Evolutionary conservation across 192 early-diverging fungal species (phyloP).

Genomic region (Mortierella hygrophila): DNA sequence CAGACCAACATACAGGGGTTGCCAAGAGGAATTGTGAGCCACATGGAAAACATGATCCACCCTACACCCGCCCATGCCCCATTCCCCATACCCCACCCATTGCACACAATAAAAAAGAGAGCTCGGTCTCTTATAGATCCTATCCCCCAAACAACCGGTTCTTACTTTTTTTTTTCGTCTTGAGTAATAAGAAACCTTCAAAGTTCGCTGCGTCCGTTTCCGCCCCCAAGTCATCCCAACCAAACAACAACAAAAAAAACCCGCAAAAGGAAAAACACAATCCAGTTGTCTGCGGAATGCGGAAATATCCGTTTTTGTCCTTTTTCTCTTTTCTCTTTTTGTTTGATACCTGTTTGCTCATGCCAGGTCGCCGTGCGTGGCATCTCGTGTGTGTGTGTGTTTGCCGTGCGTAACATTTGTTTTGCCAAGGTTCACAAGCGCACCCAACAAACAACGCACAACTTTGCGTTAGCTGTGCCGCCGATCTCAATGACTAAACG

Average conservation of each 20-base stretch:
- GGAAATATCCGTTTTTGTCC: conserved; percentile 2
- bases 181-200: neutral
- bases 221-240: neutral
- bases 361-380: too few species aligned
- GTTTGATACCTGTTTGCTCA: too few species aligned
- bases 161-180: neutral
- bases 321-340: neutral
- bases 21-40: neutral
- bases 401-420: neutral
- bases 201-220: neutral
- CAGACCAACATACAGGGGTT: neutral
- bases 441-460: neutral
- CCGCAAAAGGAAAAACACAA: conserved; percentile 16
- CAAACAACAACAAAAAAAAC: neutral
- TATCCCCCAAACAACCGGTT: neutral
- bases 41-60: neutral
- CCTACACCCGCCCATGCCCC: neutral
- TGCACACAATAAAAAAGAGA: neutral
- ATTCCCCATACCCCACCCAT: neutral
- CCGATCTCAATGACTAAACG: neutral
- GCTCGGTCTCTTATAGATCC: neutral
- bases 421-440: neutral
- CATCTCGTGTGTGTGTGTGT: too few species aligned
- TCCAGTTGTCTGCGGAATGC: conserved; percentile 5
- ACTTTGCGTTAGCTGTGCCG: neutral